Percentiles rank a stretch among this genome's conserved stretches.
Evolutionary conservation across 1,139 yeast genomes (phyloP).

Genomic region (Meyerozyma elateridarum): DNA sequence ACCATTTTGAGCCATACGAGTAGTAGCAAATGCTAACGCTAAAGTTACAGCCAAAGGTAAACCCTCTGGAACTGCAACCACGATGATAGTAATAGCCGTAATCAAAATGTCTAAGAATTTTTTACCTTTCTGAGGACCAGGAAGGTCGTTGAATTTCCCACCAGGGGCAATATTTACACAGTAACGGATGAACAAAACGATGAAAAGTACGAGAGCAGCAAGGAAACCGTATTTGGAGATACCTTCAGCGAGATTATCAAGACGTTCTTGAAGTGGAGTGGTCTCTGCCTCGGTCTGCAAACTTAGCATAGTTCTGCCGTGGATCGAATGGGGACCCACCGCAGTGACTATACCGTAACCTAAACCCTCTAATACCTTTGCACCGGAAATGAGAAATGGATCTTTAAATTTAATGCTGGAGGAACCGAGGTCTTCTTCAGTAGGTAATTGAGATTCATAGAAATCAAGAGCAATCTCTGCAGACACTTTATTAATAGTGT

Average conservation of each 20-base stretch:
- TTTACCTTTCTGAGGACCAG: slow-evolving; percentile 77
- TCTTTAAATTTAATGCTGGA: slow-evolving; percentile 47
- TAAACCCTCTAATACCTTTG: slow-evolving; percentile 78
- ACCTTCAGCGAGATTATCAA: slow-evolving; percentile 81
- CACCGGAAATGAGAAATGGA: slow-evolving; percentile 88
- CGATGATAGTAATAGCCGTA: slow-evolving; percentile 86
- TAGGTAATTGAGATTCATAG: slow-evolving; percentile 24
- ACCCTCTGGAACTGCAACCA: slow-evolving; percentile 98
- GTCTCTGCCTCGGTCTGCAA: slow-evolving; percentile 69
- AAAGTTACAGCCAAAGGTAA: slow-evolving; percentile 93
- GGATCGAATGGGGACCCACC: slow-evolving; percentile 82
- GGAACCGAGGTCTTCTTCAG: slow-evolving; percentile 49
- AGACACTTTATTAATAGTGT: slow-evolving; percentile 65
- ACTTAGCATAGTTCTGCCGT: slow-evolving; percentile 87
- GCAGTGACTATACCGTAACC: slow-evolving; percentile 87
- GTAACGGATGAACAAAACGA: slow-evolving; percentile 75
- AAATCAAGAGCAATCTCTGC: slow-evolving; percentile 43
- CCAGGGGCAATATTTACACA: slow-evolving; percentile 59
- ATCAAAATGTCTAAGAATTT: slow-evolving; percentile 80
- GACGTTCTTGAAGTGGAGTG: slow-evolving; percentile 85
- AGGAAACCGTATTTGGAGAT: slow-evolving; percentile 90
- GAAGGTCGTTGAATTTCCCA: slow-evolving; percentile 37
- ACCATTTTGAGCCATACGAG: slow-evolving; percentile 95
- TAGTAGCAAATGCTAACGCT: slow-evolving; percentile 95
- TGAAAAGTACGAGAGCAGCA: slow-evolving; percentile 74